These are phyloP conservation scores for Yarrowia deformans DNA, from an alignment of 805 yeast genomes.

Conservation along the genomic window DNA sequence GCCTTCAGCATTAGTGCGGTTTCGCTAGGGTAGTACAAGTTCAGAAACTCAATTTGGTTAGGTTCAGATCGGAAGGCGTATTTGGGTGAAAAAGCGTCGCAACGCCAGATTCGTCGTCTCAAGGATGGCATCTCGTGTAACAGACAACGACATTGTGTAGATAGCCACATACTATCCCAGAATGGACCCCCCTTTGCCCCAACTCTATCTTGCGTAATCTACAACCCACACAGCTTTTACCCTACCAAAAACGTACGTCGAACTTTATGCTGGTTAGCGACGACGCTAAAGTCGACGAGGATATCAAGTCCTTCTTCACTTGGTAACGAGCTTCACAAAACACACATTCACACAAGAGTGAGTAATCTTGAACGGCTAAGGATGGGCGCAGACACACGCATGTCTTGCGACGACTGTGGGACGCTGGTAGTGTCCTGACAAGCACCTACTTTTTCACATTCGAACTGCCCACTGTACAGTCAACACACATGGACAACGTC, in stretches of 20 bases:
- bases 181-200: not conserved
- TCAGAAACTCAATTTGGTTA: conserved; percentile 3
- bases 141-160: not conserved
- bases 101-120: not conserved
- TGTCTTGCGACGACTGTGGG: not conserved
- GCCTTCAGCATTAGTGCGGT: conserved; percentile 11
- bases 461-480: not conserved
- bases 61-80: conserved; percentile 36
- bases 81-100: not conserved
- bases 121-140: no score
- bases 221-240: conserved; percentile 5
- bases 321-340: conserved; percentile 23
- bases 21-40: conserved; percentile 14
- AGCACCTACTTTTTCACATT: conserved; percentile 5
- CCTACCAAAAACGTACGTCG: conserved; percentile 32
- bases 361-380: not conserved
- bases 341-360: conserved; percentile 35
- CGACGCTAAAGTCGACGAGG: conserved; percentile 39
- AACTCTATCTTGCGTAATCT: not conserved
- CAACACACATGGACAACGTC: conserved; percentile 2
- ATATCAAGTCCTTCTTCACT: conserved; percentile 25
- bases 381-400: not conserved
- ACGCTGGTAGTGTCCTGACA: no score
- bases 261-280: conserved; percentile 35
- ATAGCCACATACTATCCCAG: no score